Percentiles rank a stretch among this genome's conserved stretches.
Evolutionary conservation across 2,329 filamentous ascomycete genomes (phyloP).

Genomic region (Xylariomycetidae sp.): DNA sequence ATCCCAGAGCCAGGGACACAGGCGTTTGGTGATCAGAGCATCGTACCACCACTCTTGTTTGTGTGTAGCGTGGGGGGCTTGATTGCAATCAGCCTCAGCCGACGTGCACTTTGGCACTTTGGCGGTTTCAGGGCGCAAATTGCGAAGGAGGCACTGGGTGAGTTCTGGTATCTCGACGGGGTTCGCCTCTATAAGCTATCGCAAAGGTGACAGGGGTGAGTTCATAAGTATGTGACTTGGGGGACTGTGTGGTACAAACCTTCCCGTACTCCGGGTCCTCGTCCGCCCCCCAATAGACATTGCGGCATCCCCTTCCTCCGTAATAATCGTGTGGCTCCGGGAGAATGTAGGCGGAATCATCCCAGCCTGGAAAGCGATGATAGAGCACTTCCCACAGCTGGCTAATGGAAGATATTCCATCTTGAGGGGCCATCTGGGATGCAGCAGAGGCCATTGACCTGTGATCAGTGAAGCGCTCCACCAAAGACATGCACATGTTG

Average conservation of each 20-base stretch:
- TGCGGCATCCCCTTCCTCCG: background rate
- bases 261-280: background rate
- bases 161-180: background rate
- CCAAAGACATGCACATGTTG: background rate
- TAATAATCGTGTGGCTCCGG: background rate
- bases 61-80: background rate
- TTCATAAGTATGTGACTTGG: background rate
- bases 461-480: background rate
- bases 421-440: background rate
- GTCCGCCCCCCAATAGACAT: background rate
- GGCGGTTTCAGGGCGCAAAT: background rate
- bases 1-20: background rate
- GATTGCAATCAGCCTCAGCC: too few relatives aligned
- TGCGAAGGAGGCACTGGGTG: background rate
- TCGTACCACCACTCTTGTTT: background rate
- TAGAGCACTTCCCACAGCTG: background rate
- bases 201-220: background rate
- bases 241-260: background rate
- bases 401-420: background rate
- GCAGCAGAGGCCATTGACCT: background rate
- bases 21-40: background rate
- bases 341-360: too few relatives aligned
- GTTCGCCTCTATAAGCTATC: background rate
- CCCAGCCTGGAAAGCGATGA: too few relatives aligned
- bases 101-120: too few relatives aligned